phyloP scores from a whole-genome alignment of 2,329 filamentous ascomycete species.

The Xylaria sp. region DNA sequence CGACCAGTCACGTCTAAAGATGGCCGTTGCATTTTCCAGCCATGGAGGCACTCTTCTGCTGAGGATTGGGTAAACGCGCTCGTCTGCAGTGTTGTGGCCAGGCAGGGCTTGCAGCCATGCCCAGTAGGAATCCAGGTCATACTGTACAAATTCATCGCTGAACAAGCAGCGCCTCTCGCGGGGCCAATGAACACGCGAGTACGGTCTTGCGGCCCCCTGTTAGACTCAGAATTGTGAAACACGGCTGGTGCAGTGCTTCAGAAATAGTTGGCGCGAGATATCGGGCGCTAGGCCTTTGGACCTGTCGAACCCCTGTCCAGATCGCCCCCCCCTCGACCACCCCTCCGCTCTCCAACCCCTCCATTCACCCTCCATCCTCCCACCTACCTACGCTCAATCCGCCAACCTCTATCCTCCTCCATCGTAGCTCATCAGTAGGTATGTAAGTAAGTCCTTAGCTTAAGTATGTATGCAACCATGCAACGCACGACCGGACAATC shows the following conservation, averaged over 20 bases:
- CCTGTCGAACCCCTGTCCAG: conserved; percentile 43
- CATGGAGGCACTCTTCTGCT: neutral
- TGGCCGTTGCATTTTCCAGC: neutral
- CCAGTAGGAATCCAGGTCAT: neutral
- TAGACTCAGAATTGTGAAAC: conserved; percentile 56
- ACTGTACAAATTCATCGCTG: conserved; percentile 1
- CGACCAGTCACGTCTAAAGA: neutral
- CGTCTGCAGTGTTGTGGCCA: neutral
- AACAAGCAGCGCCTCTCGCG: conserved; percentile 39
- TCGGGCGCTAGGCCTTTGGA: conserved; percentile 51
- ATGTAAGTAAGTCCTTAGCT: conserved; percentile 10
- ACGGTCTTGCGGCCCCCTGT: conserved; percentile 26
- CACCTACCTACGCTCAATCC: neutral
- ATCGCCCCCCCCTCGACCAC: conserved; percentile 17
- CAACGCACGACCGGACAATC: conserved; percentile 29
- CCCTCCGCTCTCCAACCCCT: conserved; percentile 9
- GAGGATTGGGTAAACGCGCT: conserved; percentile 2
- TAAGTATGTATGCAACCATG: conserved; percentile 12
- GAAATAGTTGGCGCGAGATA: conserved; percentile 54
- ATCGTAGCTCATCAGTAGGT: conserved; percentile 25
- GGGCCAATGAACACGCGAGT: conserved; percentile 41
- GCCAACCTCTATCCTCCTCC: conserved; percentile 4
- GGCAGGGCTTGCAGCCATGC: neutral
- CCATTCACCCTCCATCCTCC: conserved; percentile 22
- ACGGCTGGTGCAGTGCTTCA: conserved; percentile 63